Evolutionary conservation across 495 filamentous ascomycete genomes (phyloP).

Genomic region (Friedmanniomyces endolithicus): DNA sequence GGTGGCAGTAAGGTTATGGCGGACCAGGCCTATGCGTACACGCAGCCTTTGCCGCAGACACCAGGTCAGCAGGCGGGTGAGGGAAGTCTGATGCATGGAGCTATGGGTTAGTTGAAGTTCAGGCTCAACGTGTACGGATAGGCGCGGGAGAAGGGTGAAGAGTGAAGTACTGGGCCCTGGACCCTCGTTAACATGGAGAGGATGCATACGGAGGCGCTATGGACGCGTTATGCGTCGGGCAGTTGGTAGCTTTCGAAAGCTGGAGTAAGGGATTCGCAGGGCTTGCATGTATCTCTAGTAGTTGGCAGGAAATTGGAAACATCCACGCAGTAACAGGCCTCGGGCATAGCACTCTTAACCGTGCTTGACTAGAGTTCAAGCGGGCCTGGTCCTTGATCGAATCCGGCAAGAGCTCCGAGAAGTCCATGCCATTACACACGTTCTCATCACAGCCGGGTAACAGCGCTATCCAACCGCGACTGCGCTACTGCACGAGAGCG

Average conservation of each 20-base stretch:
- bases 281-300: too few relatives aligned
- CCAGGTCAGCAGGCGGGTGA: conserved; percentile 3
- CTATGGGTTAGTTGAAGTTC: neutral
- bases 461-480: neutral
- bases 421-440: neutral
- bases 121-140: neutral
- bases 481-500: neutral
- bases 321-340: too few relatives aligned
- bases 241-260: too few relatives aligned
- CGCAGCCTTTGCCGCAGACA: neutral
- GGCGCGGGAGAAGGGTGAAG: neutral
- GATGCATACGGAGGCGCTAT: too few relatives aligned
- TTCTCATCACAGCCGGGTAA: neutral
- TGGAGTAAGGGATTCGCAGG: too few relatives aligned
- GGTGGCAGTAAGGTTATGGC: conserved; percentile 16
- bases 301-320: too few relatives aligned
- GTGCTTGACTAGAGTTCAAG: neutral
- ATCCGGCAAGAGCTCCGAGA: neutral
- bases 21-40: conserved; percentile 9
- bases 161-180: too few relatives aligned
- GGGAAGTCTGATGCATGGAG: neutral
- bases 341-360: too few relatives aligned
- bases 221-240: too few relatives aligned
- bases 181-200: neutral
- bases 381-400: neutral